Conservation (phyloP, 2,329 filamentous ascomycete genomes). For the Colletotrichum coccodes region DNA sequence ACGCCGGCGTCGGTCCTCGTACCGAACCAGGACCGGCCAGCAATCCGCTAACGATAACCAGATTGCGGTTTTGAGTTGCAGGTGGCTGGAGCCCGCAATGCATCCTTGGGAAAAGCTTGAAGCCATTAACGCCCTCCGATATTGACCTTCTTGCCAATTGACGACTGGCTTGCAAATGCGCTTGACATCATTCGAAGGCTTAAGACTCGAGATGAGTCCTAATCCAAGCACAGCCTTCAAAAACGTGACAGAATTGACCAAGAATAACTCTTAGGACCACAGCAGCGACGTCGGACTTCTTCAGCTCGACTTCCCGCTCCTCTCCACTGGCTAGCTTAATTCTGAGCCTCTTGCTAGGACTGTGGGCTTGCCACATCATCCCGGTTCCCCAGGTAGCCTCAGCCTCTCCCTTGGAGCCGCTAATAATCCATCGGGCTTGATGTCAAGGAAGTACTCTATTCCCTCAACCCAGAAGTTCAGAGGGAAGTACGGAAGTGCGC, state of each 20-base stretch:
- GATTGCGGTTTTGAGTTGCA: not conserved
- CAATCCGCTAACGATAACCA: not conserved
- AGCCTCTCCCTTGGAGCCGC: conserved; percentile 48
- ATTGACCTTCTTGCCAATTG: no score
- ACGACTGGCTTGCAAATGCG: no score
- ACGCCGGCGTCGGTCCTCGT: conserved; percentile 12
- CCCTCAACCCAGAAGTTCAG: conserved; percentile 35
- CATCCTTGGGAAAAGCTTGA: no score
- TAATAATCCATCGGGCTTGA: conserved; percentile 46
- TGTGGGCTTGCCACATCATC: conserved; percentile 33
- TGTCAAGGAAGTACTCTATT: conserved; percentile 36
- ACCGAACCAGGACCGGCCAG: not conserved
- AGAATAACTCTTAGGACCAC: no score
- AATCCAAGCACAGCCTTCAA: no score
- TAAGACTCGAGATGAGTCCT: no score
- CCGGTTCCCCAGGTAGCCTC: conserved; percentile 34
- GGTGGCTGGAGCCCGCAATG: no score
- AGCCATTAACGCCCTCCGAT: no score
- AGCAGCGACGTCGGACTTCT: conserved; percentile 27
- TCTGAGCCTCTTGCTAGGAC: conserved; percentile 26
- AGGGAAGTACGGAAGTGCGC: not conserved
- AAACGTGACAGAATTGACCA: no score
- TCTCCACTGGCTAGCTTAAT: conserved; percentile 33
- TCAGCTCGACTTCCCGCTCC: not conserved
- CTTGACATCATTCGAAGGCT: no score